Evolutionary conservation across 352 stramenopile species (phyloP).

Genomic region (Thalassiosira gravida): DNA sequence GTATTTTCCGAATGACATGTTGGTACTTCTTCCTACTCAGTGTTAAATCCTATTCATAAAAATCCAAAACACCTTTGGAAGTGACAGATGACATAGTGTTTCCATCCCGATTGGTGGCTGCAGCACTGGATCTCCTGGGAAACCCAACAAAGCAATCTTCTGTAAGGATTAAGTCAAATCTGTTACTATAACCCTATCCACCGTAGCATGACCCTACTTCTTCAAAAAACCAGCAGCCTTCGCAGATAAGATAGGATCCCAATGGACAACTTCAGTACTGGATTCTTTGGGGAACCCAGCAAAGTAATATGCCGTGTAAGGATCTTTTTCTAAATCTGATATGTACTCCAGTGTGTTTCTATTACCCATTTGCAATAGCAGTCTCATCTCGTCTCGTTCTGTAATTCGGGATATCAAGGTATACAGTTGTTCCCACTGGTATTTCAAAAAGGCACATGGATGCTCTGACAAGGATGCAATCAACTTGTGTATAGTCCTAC

Average conservation of each 20-base stretch:
- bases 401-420: neutral
- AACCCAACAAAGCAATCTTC: no score
- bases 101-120: no score
- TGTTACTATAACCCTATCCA: no score
- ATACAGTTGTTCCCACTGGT: constrained; percentile 10
- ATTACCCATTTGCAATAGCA: constrained; percentile 7
- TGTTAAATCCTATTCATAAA: no score
- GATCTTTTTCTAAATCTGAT: constrained; percentile 22
- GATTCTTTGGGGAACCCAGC: constrained; percentile 10
- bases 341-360: constrained; percentile 30
- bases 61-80: no score
- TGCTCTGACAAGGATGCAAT: constrained; percentile 19
- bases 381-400: neutral
- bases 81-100: no score
- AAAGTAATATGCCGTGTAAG: constrained; percentile 18
- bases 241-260: constrained; percentile 4
- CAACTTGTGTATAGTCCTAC: constrained; percentile 12
- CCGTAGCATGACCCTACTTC: no score
- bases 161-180: no score
- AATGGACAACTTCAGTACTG: constrained; percentile 10
- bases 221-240: neutral
- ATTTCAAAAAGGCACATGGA: constrained; percentile 1
- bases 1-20: no score
- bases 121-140: no score
- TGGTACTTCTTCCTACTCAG: no score